Conservation (phyloP, 169 alveolate genomes). For the Eimeria necatrix region DNA sequence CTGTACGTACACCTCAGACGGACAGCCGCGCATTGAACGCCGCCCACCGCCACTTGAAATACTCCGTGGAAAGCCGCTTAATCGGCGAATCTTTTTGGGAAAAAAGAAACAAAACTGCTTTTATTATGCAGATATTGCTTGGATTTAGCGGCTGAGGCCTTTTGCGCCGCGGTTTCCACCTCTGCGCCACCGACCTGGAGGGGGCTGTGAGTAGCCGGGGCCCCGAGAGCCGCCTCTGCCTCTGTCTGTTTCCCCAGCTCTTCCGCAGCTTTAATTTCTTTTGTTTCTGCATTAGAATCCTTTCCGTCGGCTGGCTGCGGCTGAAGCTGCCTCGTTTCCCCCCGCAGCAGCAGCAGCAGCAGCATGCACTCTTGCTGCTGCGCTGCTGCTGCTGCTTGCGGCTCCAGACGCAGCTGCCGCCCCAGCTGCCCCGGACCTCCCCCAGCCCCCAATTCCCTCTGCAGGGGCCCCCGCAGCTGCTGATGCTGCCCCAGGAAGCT, state of each 20-base stretch:
- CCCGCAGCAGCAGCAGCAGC: conserved; percentile 24
- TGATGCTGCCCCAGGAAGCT: not conserved
- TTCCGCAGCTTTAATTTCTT: not conserved
- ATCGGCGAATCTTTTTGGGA: not conserved
- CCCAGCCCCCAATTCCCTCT: not conserved
- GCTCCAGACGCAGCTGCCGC: conserved; percentile 23
- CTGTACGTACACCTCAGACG: conserved; percentile 13
- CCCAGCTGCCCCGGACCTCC: not conserved
- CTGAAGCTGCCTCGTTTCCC: not conserved
- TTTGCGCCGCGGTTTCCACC: not conserved
- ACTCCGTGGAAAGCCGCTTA: not conserved
- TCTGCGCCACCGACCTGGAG: conserved; percentile 30
- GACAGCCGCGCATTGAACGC: not conserved
- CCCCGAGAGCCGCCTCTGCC: conserved; percentile 38
- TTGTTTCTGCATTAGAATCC: not conserved
- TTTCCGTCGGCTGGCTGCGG: not conserved
- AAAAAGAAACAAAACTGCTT: not conserved
- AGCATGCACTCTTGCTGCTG: not conserved
- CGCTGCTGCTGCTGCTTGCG: not conserved
- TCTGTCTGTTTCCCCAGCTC: conserved; percentile 17
- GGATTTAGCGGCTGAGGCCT: not conserved
- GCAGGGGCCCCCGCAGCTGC: not conserved
- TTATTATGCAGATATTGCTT: not conserved
- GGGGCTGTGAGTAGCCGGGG: conserved; percentile 39
- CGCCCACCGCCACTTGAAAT: not conserved